These are phyloP conservation scores for Hordeum vulgare DNA, from an alignment of 176 grass and related monocot species.

Conservation along the genomic window DNA sequence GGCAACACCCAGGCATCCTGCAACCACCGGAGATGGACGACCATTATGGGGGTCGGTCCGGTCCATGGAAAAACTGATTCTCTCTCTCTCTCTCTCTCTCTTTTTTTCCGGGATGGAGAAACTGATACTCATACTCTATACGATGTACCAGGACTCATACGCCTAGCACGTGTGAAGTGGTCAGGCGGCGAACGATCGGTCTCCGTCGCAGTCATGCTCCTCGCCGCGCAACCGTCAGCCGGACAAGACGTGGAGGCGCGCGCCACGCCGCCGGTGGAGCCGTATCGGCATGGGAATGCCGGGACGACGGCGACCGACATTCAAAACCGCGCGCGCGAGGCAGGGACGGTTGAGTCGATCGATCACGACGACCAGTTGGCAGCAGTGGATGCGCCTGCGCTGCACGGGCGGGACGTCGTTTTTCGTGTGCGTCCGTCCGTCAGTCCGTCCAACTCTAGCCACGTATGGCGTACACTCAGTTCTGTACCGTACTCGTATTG, in stretches of 20 bases:
- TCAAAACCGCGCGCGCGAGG: conserved; percentile 7
- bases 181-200: neutral
- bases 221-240: neutral
- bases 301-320: conserved; percentile 29
- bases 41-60: conserved; percentile 12
- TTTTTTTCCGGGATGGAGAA: too few species aligned
- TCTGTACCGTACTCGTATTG: neutral
- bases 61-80: neutral
- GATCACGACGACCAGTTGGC: too few species aligned
- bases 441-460: neutral
- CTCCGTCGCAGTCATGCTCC: neutral
- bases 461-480: neutral
- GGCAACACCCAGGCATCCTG: neutral
- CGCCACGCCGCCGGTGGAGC: neutral
- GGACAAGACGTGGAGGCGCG: neutral
- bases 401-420: neutral
- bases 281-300: neutral
- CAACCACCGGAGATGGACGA: conserved; percentile 9
- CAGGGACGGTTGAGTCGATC: conserved; percentile 24
- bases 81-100: too few species aligned
- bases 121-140: too few species aligned
- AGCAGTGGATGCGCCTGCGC: neutral
- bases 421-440: too few species aligned
- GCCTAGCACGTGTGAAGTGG: neutral
- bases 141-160: neutral